A percentile compares a stretch with the other conserved stretches of the same genome.
phyloP scores from a whole-genome alignment of 768 basidiomycete genomes.

The Suillus sp. region DNA sequence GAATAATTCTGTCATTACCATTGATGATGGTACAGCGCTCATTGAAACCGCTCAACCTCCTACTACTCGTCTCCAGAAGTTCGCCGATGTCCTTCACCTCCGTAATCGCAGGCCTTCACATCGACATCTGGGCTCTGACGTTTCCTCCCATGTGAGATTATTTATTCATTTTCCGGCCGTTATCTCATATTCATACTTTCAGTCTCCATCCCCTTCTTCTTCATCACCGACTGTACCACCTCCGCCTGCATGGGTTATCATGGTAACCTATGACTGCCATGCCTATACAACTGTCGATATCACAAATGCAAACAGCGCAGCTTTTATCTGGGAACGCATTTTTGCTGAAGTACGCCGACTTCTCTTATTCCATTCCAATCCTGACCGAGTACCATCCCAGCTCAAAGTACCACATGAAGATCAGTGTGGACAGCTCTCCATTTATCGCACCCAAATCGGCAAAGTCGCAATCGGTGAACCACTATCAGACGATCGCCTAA shows the following conservation, averaged over 20 bases:
- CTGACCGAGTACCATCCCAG: conserved; percentile 38
- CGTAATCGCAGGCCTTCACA: conserved; percentile 33
- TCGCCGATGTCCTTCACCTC: conserved; percentile 28
- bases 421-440: conserved; percentile 62
- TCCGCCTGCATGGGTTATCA: conserved; percentile 46
- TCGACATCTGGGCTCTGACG: conserved; percentile 20
- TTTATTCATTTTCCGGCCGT: conserved; percentile 12
- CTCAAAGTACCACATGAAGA: conserved; percentile 85
- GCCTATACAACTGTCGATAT: conserved; percentile 74
- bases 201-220: conserved; percentile 35
- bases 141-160: conserved; percentile 26
- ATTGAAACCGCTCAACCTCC: conserved; percentile 30
- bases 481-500: conserved; percentile 67
- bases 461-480: conserved; percentile 74
- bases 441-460: conserved; percentile 89
- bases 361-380: conserved; percentile 9
- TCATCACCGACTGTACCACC: conserved; percentile 31
- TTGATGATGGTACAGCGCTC: conserved; percentile 37
- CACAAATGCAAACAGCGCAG: conserved; percentile 61
- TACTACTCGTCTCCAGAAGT: conserved; percentile 35
- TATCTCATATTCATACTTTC: conserved; percentile 16
- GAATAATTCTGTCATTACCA: conserved; percentile 40
- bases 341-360: conserved; percentile 65
- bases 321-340: conserved; percentile 77
- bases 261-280: conserved; percentile 80